phyloP scores from a whole-genome alignment of 2,329 filamentous ascomycete genomes.

The Penicillium oxalicum region DNA sequence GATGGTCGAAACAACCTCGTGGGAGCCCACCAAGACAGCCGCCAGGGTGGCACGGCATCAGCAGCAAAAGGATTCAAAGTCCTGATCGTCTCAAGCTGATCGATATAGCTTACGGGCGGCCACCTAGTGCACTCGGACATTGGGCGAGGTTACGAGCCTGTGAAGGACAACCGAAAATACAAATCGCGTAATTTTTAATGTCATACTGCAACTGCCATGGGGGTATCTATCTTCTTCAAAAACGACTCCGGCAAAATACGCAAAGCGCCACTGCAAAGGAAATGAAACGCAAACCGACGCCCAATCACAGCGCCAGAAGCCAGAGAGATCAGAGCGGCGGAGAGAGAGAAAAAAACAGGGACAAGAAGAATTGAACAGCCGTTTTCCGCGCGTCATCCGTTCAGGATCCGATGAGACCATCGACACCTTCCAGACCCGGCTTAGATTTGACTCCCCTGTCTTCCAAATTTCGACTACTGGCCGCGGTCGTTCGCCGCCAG shows the following conservation, averaged over 20 bases:
- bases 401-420: conserved; percentile 22
- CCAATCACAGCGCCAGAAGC: neutral
- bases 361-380: neutral
- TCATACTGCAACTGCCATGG: conserved; percentile 20
- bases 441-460: conserved; percentile 25
- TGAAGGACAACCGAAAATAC: neutral
- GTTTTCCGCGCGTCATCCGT: conserved; percentile 2
- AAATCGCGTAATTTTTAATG: conserved; percentile 9
- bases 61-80: conserved; percentile 22
- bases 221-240: conserved; percentile 33
- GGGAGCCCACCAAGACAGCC: conserved; percentile 42
- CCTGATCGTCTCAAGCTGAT: conserved; percentile 1
- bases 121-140: conserved; percentile 4
- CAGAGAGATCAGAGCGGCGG: conserved; percentile 9
- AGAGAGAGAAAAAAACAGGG: conserved; percentile 1
- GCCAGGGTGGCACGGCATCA: conserved; percentile 29
- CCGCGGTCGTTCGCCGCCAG: conserved; percentile 47
- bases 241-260: conserved; percentile 16
- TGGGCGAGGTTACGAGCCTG: conserved; percentile 15
- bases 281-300: neutral
- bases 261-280: conserved; percentile 13
- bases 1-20: conserved; percentile 57
- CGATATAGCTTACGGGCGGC: neutral
- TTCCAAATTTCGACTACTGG: conserved; percentile 28
- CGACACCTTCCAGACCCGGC: conserved; percentile 20